Evolutionary conservation across 2,329 filamentous ascomycete species (phyloP).

Genomic region (Scedosporium boydii): DNA sequence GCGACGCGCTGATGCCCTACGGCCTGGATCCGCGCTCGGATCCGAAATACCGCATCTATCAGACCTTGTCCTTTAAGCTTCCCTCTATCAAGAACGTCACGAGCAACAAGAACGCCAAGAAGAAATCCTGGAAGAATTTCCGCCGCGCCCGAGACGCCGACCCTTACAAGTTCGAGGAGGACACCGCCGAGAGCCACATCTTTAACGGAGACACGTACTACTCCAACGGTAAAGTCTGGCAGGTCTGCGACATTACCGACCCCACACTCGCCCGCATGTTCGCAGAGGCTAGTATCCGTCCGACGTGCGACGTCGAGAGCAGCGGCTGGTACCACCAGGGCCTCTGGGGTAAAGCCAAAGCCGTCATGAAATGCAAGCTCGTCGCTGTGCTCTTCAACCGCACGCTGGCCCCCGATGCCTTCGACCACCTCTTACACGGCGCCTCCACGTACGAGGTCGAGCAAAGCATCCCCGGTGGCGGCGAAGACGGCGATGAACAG

Average conservation of each 20-base stretch:
- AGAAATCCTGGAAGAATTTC: constrained; percentile 39
- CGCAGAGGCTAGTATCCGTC: constrained; percentile 48
- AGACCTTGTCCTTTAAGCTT: constrained; percentile 81
- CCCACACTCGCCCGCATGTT: constrained; percentile 61
- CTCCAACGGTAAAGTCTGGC: constrained; percentile 83
- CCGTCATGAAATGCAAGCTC: constrained; percentile 83
- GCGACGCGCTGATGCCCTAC: constrained; percentile 76
- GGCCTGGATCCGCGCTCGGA: constrained; percentile 77
- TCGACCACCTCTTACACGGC: constrained; percentile 4
- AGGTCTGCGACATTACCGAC: constrained; percentile 86
- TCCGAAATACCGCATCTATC: constrained; percentile 70
- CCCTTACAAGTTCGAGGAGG: constrained; percentile 27
- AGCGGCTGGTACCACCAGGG: constrained; percentile 84
- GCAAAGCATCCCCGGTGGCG: background rate
- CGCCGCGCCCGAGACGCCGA: constrained; percentile 28
- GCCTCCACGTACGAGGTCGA: background rate
- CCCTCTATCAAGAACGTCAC: constrained; percentile 23
- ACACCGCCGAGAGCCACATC: constrained; percentile 51
- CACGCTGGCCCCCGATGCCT: constrained; percentile 24
- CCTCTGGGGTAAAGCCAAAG: constrained; percentile 72
- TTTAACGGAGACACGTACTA: constrained; percentile 73
- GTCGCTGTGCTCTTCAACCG: constrained; percentile 52
- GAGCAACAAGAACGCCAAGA: constrained; percentile 32
- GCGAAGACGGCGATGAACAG: background rate
- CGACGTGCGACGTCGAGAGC: constrained; percentile 46